Conservation (phyloP, 2,329 filamentous ascomycete genomes). For the Paecilomyces niveus region DNA sequence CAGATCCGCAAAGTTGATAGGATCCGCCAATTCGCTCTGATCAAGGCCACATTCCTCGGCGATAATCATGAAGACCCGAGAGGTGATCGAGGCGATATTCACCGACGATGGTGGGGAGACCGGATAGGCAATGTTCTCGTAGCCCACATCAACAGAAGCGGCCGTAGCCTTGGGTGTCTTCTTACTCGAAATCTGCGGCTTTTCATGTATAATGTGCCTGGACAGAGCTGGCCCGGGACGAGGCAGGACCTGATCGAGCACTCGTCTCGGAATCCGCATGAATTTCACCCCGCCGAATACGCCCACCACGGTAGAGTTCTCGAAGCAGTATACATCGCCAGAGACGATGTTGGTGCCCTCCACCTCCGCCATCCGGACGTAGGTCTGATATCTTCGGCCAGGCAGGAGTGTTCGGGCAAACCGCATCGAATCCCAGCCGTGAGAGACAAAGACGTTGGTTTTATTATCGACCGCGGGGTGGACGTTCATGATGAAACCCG, state of each 20-base stretch:
- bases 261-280: constrained; percentile 8
- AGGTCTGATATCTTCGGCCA: constrained; percentile 15
- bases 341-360: constrained; percentile 11
- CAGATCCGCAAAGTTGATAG: constrained; percentile 3
- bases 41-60: constrained; percentile 5
- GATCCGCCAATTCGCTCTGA: constrained; percentile 3
- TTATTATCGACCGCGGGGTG: constrained; percentile 19
- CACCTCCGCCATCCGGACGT: background rate
- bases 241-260: constrained; percentile 7
- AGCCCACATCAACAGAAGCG: background rate
- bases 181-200: background rate
- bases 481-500: constrained; percentile 32
- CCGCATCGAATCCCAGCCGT: constrained; percentile 27
- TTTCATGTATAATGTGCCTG: background rate
- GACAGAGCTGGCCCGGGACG: background rate
- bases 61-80: constrained; percentile 3
- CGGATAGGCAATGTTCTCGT: background rate
- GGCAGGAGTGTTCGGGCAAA: constrained; percentile 13
- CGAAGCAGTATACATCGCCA: constrained; percentile 22
- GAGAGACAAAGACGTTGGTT: constrained; percentile 25
- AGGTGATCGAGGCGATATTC: background rate
- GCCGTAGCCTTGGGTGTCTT: background rate
- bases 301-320: constrained; percentile 20
- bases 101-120: no score
- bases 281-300: constrained; percentile 22